Evolutionary conservation across 2,329 filamentous ascomycete genomes (phyloP), one percentile per base, ranked within the genome.

Genomic region (Claviceps paspali): DNA sequence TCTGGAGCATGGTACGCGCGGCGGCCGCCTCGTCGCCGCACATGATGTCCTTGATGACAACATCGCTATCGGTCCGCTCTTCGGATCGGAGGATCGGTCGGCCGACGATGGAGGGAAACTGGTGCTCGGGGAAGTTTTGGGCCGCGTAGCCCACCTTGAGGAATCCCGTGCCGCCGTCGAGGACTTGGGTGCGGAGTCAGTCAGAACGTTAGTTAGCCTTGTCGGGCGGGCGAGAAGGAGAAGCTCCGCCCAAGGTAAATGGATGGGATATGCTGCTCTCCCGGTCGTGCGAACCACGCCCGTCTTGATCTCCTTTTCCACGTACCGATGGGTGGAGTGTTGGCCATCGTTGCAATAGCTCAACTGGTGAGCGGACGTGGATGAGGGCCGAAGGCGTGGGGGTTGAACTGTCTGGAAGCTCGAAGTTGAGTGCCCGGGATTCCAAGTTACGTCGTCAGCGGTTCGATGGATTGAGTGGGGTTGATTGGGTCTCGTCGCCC

Each of bases 111-210:
- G 88, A 95, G 40, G 91, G 91, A 64, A 87, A 96, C 65, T 96
- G 88, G 64, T 92, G 85, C 66, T 96, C 91, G 60, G 91, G 91
- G 66, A 98, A 98, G 71, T 98, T 98, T 73, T 96, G 87, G 55
- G 82, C 91, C 56, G 91, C 91, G 69, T 96, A 98, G 62, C 91
- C 91, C 66, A 94, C 91, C 68, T 98, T 98, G 63, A 98, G 81
- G 73, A 98, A 98, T 64, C 91, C 91, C 59, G 91, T 98, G 64
- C 91, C 91, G 73, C 91, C 91, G 72, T 98, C 91, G 73, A 98
- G 88, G 59, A 98, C 91, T 96, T 96, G 48, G 38, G 8, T 36
- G 36, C 15, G 29, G 22, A n/a, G n/a, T n/a, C n/a, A 33, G 17
- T 24, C 31, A 21, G 5, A 29, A 24, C 18, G 26, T 39, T 40